A percentile compares a stretch with the other conserved stretches of the same genome.
phyloP scores from a whole-genome alignment of 2,329 filamentous ascomycete genomes.

The Eutypa lata region DNA sequence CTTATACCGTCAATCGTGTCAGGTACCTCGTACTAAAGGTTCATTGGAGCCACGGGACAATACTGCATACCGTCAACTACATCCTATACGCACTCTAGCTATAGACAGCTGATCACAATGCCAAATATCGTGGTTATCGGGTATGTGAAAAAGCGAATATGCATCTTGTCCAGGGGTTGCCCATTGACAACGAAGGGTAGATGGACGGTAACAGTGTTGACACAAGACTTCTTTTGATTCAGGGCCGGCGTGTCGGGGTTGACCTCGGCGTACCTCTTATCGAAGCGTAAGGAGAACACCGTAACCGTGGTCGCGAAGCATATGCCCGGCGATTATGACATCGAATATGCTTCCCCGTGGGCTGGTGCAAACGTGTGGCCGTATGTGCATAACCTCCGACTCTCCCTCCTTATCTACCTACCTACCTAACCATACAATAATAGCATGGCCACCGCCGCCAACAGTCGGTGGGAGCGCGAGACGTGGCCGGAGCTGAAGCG shows the following conservation, averaged over 20 bases:
- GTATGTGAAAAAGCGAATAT: no score
- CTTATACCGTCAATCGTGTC: neutral
- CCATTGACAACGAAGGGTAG: neutral
- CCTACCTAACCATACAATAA: neutral
- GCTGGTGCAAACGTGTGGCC: conserved; percentile 31
- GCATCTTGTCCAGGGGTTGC: no score
- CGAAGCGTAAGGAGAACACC: conserved; percentile 26
- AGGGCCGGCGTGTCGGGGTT: conserved; percentile 31
- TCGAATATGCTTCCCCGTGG: conserved; percentile 70
- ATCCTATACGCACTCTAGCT: neutral
- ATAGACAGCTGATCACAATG: conserved; percentile 12
- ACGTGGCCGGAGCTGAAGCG: conserved; percentile 27
- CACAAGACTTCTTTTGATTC: neutral
- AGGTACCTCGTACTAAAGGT: neutral
- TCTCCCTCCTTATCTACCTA: neutral
- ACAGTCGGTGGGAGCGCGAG: conserved; percentile 27
- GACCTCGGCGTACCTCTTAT: conserved; percentile 31
- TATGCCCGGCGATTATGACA: conserved; percentile 90
- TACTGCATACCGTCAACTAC: neutral
- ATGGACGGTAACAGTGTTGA: neutral
- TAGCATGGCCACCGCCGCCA: conserved; percentile 25
- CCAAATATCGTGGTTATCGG: conserved; percentile 29
- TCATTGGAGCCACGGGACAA: neutral
- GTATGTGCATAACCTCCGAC: conserved; percentile 15
- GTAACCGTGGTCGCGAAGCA: conserved; percentile 79